These are phyloP conservation scores for Chlamydomonas incerta DNA, from an alignment of 139 green algal species.

Conservation along the genomic window DNA sequence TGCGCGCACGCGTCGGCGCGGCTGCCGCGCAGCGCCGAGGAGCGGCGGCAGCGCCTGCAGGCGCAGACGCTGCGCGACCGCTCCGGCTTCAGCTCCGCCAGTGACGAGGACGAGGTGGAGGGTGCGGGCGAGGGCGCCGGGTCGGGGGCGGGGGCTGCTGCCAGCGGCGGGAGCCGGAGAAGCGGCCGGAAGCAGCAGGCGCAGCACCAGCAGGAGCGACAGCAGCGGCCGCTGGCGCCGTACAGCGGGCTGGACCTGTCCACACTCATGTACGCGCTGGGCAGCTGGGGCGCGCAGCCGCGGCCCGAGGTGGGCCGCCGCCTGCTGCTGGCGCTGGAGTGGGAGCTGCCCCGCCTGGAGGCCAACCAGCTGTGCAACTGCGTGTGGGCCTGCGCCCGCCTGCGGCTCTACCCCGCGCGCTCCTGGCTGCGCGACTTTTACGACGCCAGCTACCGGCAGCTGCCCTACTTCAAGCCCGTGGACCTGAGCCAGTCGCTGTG, in stretches of 20 bases:
- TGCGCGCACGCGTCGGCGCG: not conserved
- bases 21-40: not conserved
- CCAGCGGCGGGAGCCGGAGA: no score
- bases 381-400: constrained; percentile 23
- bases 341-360: not conserved
- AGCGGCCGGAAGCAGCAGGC: not conserved
- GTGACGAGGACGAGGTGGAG: no score
- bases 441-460: constrained; percentile 16
- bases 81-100: no score
- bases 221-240: not conserved
- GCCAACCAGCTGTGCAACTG: constrained; percentile 19
- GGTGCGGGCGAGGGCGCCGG: no score
- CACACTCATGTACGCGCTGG: constrained; percentile 20
- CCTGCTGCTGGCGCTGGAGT: not conserved
- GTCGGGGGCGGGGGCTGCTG: no score
- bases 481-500: constrained; percentile 36
- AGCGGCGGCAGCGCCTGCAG: not conserved
- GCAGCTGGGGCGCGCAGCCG: not conserved
- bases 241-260: constrained; percentile 18
- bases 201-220: not conserved
- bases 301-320: not conserved
- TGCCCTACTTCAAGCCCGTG: constrained; percentile 31
- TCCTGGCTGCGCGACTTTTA: constrained; percentile 13
- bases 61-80: no score
- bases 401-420: not conserved